Conservation (phyloP, 2,329 filamentous ascomycete species). For the Colletotrichum abscissum region DNA sequence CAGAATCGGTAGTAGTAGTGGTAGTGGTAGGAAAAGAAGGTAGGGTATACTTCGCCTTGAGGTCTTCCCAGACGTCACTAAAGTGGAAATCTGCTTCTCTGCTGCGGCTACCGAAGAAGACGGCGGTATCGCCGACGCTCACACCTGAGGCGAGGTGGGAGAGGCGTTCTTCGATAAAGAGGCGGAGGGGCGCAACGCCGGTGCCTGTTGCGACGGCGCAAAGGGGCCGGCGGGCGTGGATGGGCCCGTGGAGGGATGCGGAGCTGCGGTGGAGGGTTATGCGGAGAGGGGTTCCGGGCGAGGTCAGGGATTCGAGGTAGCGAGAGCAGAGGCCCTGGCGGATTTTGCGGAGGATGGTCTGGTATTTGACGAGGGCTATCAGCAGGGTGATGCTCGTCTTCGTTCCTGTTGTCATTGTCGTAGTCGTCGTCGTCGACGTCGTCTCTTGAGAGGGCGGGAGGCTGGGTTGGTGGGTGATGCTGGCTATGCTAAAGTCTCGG, state of each 20-base stretch:
- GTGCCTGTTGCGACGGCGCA: constrained; percentile 88
- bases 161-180: constrained; percentile 81
- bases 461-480: constrained; percentile 64
- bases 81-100: constrained; percentile 84
- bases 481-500: constrained; percentile 94
- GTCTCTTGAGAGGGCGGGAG: constrained; percentile 26
- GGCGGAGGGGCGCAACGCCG: constrained; percentile 85
- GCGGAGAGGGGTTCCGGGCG: constrained; percentile 65
- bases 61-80: constrained; percentile 74
- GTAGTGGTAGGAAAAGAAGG: constrained; percentile 1
- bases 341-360: constrained; percentile 85
- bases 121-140: constrained; percentile 50
- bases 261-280: constrained; percentile 67
- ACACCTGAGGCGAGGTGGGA: constrained; percentile 38
- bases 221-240: constrained; percentile 63
- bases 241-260: constrained; percentile 52
- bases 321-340: constrained; percentile 91
- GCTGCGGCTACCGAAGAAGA: constrained; percentile 91
- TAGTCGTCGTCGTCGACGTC: constrained; percentile 37
- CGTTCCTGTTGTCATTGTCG: constrained; percentile 34
- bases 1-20: constrained; percentile 2
- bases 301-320: constrained; percentile 76
- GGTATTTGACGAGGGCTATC: constrained; percentile 90
- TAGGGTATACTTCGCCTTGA: constrained; percentile 7
- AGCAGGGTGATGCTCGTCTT: constrained; percentile 73